Evolutionary conservation across 306 rosid species (phyloP).

Genomic region (Cajanus cajan): DNA sequence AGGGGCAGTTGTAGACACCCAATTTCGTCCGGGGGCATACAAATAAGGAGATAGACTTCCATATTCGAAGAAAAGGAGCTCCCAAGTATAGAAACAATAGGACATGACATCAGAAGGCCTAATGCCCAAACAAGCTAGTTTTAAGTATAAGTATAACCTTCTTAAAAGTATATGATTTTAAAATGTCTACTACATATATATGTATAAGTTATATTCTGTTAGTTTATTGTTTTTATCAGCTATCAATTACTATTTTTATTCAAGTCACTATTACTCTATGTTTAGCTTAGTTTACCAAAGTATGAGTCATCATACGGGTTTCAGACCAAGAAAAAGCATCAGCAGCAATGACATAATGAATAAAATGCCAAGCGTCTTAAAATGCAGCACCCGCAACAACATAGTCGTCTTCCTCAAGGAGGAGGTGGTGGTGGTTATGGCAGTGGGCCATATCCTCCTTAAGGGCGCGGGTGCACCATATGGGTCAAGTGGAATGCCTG

Average conservation of each 20-base stretch:
- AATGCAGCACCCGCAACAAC: conserved; percentile 57
- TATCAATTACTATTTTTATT: not conserved
- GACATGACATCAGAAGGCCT: too few relatives aligned
- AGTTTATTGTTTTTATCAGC: not conserved
- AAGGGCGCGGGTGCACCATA: conserved; percentile 60
- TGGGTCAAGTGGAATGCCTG: conserved; percentile 47
- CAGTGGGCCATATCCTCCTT: conserved; percentile 64
- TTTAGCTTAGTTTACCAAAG: conserved; percentile 58
- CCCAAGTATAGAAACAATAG: too few relatives aligned
- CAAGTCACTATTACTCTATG: conserved; percentile 15
- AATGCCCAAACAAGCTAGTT: too few relatives aligned
- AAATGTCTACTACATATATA: not conserved
- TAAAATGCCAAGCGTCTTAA: conserved; percentile 63
- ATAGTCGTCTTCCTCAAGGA: conserved; percentile 55
- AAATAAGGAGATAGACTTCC: too few relatives aligned
- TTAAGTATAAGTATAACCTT: conserved; percentile 40
- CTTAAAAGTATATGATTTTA: not conserved
- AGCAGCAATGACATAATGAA: conserved; percentile 71
- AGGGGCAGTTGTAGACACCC: too few relatives aligned
- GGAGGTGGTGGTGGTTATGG: conserved; percentile 38
- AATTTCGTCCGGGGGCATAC: too few relatives aligned
- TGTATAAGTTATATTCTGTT: too few relatives aligned
- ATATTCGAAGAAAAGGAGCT: too few relatives aligned
- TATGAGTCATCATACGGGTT: conserved; percentile 75
- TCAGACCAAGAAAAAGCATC: conserved; percentile 75